Percentiles rank a stretch among this genome's conserved stretches.
These are phyloP conservation scores for Orbilia brochopaga DNA, from an alignment of 2,329 filamentous ascomycete genomes.

Conservation along the genomic window DNA sequence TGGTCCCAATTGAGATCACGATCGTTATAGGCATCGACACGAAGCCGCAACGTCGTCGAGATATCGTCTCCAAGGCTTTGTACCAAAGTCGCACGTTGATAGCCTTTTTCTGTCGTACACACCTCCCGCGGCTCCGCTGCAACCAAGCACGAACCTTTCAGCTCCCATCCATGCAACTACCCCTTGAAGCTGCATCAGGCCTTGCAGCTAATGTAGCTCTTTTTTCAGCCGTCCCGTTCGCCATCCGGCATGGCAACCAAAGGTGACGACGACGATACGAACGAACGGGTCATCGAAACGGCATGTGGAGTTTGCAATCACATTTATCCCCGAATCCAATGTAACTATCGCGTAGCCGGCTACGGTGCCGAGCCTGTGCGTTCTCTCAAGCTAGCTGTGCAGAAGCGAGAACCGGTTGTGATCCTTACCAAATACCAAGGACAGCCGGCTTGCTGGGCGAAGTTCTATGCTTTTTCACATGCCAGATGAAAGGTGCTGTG, in stretches of 20 bases:
- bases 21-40: background rate
- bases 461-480: background rate
- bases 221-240: constrained; percentile 3
- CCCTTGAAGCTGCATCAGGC: background rate
- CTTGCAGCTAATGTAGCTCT: background rate
- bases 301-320: background rate
- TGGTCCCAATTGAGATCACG: background rate
- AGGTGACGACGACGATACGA: background rate
- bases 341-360: constrained; percentile 4
- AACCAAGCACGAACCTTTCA: too few species aligned
- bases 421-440: too few species aligned
- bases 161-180: background rate
- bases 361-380: background rate
- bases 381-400: background rate
- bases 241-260: background rate
- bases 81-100: too few species aligned
- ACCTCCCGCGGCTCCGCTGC: too few species aligned
- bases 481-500: too few species aligned
- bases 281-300: background rate
- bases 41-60: too few species aligned
- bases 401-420: background rate
- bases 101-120: too few species aligned
- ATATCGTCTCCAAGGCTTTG: too few species aligned
- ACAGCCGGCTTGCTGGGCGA: background rate
- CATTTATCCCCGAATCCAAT: background rate